phyloP scores from a whole-genome alignment of 2,329 filamentous ascomycete genomes.

The Fusarium nygamai region DNA sequence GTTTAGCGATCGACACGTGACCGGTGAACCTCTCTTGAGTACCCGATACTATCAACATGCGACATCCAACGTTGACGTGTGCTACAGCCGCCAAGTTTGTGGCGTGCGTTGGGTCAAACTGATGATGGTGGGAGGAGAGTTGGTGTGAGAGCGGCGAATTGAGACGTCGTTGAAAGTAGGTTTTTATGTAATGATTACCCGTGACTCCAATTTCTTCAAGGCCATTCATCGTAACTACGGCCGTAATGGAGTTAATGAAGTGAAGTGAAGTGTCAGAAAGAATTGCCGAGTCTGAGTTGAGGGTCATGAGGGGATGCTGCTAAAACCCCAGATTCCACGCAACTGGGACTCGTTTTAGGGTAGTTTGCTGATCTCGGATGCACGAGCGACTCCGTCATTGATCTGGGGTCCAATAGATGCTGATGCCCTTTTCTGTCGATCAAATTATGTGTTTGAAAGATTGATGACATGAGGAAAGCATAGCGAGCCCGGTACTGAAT shows the following conservation, averaged over 20 bases:
- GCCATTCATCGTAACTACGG: neutral
- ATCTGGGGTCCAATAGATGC: neutral
- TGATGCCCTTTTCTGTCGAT: neutral
- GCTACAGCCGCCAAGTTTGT: slow-evolving; percentile 10
- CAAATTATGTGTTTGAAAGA: neutral
- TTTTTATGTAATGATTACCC: neutral
- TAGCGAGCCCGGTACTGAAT: neutral
- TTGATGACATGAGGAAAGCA: neutral
- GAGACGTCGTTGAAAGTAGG: neutral
- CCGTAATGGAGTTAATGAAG: neutral
- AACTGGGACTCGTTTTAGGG: slow-evolving; percentile 13
- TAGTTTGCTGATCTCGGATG: slow-evolving; percentile 9
- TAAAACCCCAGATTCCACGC: slow-evolving; percentile 21
- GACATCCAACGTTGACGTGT: slow-evolving; percentile 5
- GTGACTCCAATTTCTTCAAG: neutral
- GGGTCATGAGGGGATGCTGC: neutral
- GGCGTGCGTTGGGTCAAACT: slow-evolving; percentile 3
- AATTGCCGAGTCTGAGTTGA: neutral
- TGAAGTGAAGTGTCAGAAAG: neutral
- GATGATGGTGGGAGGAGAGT: neutral
- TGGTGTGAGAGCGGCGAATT: slow-evolving; percentile 25
- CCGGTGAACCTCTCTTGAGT: neutral
- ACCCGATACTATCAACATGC: neutral
- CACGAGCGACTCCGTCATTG: slow-evolving; percentile 9
- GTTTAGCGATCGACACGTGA: slow-evolving; percentile 21